Evolutionary conservation across 2,329 filamentous ascomycete genomes (phyloP), one percentile per base, ranked within the genome.

Genomic region (Fusarium nematophilum): DNA sequence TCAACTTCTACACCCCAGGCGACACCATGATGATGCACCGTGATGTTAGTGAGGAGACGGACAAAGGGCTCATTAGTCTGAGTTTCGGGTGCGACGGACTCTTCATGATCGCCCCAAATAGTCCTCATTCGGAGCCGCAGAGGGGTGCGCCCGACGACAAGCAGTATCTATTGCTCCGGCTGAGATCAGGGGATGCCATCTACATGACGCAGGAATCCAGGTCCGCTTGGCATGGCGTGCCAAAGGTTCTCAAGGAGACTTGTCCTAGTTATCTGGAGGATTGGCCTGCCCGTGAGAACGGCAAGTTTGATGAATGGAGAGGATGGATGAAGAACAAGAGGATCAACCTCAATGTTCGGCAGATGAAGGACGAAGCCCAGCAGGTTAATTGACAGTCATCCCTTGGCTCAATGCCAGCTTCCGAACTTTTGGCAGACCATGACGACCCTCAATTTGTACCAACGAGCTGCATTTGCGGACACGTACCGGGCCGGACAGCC

Each of bases 181-280:
- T 98, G 30, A 83, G 88, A 18, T 96, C 92, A 1, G 94, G 95
- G 0, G 94, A 97, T 77, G 92, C 88, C 1, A 86, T 98, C 1
- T 93, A 96, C 70, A 98, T 99, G 94, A 88, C 86, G 43, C 85
- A 90, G 15, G 81, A 87, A 53, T 90, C 91, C 4, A 83, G 95
- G 36, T 96, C 92, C 75, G 93, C 94, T 3, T 98, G 94, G 94
- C 95, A 98, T 77, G 93, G 91, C 10, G 93, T 98, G 10, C 93
- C 95, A 6, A 95, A 93, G 73, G 89, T 98, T 10, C 71, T 97
- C 29, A 83, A 86, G 39, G 85, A 79, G 1, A 96, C 92, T 0
- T 98, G 93, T 75, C 94, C 94, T 0, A 78, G 78, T 0, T 90
- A 88, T 74, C 75, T 98, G 43, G 77, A 81, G 52, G 79, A 89